Evolutionary conservation across 345 rosid species (phyloP), one percentile per base, ranked within the genome.

Genomic region (Capsella bursapastoris): DNA sequence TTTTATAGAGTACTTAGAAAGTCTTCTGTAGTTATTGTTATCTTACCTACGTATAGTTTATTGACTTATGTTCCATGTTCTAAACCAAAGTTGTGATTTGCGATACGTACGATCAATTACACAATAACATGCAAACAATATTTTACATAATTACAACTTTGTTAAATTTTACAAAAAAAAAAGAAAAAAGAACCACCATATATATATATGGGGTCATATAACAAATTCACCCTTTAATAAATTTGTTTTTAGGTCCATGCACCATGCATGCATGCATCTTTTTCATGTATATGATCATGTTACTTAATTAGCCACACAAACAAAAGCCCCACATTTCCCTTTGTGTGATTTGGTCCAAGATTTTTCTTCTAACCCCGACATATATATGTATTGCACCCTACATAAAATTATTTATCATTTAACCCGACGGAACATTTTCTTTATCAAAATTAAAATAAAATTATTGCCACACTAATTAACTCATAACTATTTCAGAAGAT

Each of bases 331-430:
- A 47, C 59, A 27, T 57, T 65, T 57, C 35, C 52, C 43, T 73
- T 66, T 57, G n/a, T 57, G 52, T 47, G 51, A 50, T 59, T 74
- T 66, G 28, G 52, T 74, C 61, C 45, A 67, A 57, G 44, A 66
- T 40, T 16, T 68, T 13, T 66, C 8, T 49, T 57, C 11, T 55
- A 73, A 35, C 29, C 55, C 78, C 66, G 58, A 73, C 78, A 47
- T 63, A 32, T 34, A 64, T 6, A 47, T 63, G 22, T 34, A 64
- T 6, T 55, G 38, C 31, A 47, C 56, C 31, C 57, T 47, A 6
- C 18, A 12, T 16, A 31, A 48, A 64, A 48, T 12, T 64, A 47
- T 29, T 4, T 64, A 31, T 48, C 15, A 64, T 22, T 22, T 64
- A 47, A 40, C 4, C 6, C 0, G 15, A 22, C 6, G 64, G 48